These are phyloP conservation scores for Solanum gracilifrons DNA, from an alignment of 257 asterid species.

Conservation along the genomic window DNA sequence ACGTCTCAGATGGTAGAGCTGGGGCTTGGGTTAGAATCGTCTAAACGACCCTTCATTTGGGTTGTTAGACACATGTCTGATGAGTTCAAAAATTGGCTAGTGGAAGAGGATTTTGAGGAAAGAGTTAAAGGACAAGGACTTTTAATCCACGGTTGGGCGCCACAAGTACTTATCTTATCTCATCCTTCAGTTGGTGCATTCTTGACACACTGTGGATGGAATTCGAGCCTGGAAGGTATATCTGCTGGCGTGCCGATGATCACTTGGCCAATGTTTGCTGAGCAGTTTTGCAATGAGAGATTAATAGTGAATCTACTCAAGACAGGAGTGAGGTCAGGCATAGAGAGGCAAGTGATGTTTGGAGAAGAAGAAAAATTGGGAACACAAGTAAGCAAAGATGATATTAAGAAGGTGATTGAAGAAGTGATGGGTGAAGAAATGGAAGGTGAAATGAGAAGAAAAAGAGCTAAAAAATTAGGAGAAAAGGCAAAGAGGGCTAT, in stretches of 20 bases:
- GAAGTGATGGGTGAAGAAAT: conserved; percentile 14
- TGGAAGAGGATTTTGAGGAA: background rate
- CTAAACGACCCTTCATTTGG: conserved; percentile 14
- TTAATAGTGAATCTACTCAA: conserved; percentile 13
- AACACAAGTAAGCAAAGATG: conserved; percentile 8
- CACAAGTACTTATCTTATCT: conserved; percentile 14
- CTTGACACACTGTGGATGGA: conserved; percentile 17
- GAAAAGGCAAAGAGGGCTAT: conserved; percentile 20
- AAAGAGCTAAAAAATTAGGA: conserved; percentile 17
- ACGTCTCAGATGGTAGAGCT: conserved; percentile 31
- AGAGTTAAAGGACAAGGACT: conserved; percentile 4
- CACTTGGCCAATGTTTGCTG: conserved; percentile 34
- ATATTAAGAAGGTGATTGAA: conserved; percentile 12
- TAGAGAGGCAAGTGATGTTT: background rate
- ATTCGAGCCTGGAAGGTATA: conserved; percentile 11
- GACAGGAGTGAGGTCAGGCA: conserved; percentile 25
- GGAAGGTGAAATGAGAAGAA: conserved; percentile 21
- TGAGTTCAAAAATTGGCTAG: background rate
- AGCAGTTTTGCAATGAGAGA: conserved; percentile 29
- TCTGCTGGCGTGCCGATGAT: conserved; percentile 1
- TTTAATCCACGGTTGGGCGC: conserved; percentile 16
- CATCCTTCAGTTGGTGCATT: conserved; percentile 5
- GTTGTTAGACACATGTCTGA: background rate
- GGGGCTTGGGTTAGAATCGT: conserved; percentile 29
- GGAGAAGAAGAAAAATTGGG: conserved; percentile 4